Base-by-base conservation (phyloP, 345 rosid genomes). In the Noccaea caerulescens region DNA sequence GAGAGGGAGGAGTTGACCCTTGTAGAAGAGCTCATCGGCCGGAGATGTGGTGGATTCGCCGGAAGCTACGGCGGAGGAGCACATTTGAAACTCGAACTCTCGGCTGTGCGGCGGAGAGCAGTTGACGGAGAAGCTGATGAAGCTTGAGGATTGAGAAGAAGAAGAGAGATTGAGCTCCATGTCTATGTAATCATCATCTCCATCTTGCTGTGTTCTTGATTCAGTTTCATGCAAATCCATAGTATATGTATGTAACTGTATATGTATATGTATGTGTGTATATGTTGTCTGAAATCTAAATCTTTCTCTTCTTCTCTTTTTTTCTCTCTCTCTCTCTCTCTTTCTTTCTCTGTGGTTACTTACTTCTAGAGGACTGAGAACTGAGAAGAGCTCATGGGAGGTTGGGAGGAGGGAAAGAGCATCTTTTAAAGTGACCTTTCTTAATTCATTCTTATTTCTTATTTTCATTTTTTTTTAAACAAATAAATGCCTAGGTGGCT, bases 1-100 rank as follows among this genome's bases (percentile, higher is more conserved):
- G 32, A 95, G 99, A 73, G 99, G 99, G 30, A 95, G 96, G 72
- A 95, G 97, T 67, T 87, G 90, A 7, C 99, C 99, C 10, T 82
- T 87, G 85, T 84, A 90, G 85, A 95, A 95, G 34, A 95, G 99
- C 63, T 95, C 96, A 45, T 95, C 99, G 20, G 99, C 98, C 0
- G 97, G 93, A 23, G 82, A 84, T 49, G 82, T 61, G 10, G 77
- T 59, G 11, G 77, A 18, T 3, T 69, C 82, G 46, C 68, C 80
- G 6, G 86, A 71, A 66, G 80, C 52, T 60, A 84, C 63, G 53
- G 80, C 53, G 58, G 77, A 59, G 36, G 80, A 81, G 54, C 81
- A 78, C 92, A 86, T 85, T 73, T 88, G 91, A 47, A 95, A 95
- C 83, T 95, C 98, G 66, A 95, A 95, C 60, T 90, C 98, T 78